Base-by-base conservation (phyloP, 257 asterid species). In the Rubia yunnanensis region DNA sequence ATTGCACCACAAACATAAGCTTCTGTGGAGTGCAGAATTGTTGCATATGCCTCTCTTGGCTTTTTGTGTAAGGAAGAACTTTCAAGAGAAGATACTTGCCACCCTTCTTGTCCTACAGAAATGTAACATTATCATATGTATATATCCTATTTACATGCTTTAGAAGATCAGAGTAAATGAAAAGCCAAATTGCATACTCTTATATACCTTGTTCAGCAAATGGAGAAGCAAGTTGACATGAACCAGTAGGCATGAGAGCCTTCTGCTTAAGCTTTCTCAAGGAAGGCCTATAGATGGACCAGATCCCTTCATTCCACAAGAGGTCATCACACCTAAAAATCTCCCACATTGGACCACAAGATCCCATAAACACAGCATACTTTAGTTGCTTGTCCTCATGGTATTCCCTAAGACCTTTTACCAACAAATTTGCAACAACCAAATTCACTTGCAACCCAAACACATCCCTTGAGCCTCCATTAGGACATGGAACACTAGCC, bases 321-420 rank as follows among this genome's bases (percentile, higher is more conserved):
- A 91, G 61, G 65, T 88, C 95, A 79, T 91, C 91, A 80, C 96
- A 91, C 48, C 79, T 73, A 59, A 91, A 91, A 4, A 88, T 75
- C 77, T 88, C 98, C 89, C 80, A 73, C 96, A 91, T 86, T 0
- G 95, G 88, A 3, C 70, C 80, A 76, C 89, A 78, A 38, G 79
- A 48, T 14, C 94, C 95, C 36, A 85, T n/a, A 70, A 88, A 86
- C 76, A 85, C 90, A 14, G 70, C 89, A 64, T 64, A 82, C 15
- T 76, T 66, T 2, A 74, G 69, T 1, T 72, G 58, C 48, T 44
- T 44, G 17, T 52, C 8, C 32, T 49, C 73, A 30, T 34, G 28
- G 18, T 67, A 58, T 65, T 58, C 53, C 75, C 80, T 65, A 14
- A 87, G 72, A 78, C 81, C 80, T 41, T 75, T 81, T 10, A 83